Conservation (phyloP, 108 stramenopile species). For the Cyclotella baltica region DNA sequence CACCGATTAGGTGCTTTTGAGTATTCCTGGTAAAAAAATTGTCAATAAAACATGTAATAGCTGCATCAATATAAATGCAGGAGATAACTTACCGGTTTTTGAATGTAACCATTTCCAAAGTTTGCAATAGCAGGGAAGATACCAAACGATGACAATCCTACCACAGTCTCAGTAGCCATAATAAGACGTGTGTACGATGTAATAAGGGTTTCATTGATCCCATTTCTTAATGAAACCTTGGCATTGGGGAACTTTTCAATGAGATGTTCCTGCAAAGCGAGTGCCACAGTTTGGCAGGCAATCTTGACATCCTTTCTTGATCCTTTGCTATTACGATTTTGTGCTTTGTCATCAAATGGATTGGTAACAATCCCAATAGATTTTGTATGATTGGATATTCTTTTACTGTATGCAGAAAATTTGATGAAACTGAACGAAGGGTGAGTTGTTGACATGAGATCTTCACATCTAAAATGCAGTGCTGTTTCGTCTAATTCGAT, state of each 20-base stretch:
- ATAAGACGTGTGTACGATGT: not conserved
- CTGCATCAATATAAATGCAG: no score
- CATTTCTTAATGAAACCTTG: not conserved
- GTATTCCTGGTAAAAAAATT: no score
- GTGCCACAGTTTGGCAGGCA: not conserved
- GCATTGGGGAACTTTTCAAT: not conserved
- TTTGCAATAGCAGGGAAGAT: not conserved
- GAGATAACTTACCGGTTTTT: no score
- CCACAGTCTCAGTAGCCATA: not conserved
- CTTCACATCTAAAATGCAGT: not conserved
- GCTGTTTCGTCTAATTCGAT: not conserved
- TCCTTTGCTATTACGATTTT: not conserved
- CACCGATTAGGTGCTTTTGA: no score
- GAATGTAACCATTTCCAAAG: not conserved
- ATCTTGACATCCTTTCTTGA: not conserved
- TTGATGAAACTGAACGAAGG: not conserved
- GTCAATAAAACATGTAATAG: no score
- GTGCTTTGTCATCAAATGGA: constrained; percentile 3
- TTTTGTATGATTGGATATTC: not conserved
- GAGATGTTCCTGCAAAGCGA: not conserved
- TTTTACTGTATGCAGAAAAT: not conserved
- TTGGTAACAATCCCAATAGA: not conserved
- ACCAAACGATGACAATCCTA: not conserved
- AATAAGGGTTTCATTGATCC: not conserved
- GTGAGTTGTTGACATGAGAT: not conserved